These are phyloP conservation scores for Monosporascus cannonballus DNA, from an alignment of 2,329 filamentous ascomycete genomes.

Conservation along the genomic window DNA sequence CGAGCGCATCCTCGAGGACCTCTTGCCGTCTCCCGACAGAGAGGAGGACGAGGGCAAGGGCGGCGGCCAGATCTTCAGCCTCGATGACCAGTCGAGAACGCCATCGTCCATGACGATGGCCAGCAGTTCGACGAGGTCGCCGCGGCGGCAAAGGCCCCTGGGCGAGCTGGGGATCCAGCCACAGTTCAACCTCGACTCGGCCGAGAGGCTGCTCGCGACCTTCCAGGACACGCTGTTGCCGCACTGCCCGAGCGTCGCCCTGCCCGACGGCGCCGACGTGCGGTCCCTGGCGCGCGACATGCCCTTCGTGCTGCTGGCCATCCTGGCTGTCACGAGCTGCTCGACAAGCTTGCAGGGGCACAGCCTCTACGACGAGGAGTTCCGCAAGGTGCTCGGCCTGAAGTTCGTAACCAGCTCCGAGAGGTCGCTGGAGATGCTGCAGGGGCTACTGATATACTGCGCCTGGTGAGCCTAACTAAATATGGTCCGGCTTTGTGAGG, in stretches of 20 bases:
- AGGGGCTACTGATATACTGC: constrained; percentile 52
- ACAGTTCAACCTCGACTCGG: constrained; percentile 50
- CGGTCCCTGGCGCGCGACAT: constrained; percentile 35
- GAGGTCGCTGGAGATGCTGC: constrained; percentile 49
- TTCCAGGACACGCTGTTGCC: constrained; percentile 37
- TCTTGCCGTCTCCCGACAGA: constrained; percentile 26
- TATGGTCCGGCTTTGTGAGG: too few relatives aligned
- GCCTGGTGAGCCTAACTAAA: constrained; percentile 38
- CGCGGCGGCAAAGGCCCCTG: constrained; percentile 30
- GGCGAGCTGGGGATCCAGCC: constrained; percentile 40
- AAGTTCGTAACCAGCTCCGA: constrained; percentile 53
- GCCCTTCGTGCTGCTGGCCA: constrained; percentile 49
- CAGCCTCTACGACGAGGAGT: constrained; percentile 50
- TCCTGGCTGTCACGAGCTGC: constrained; percentile 44
- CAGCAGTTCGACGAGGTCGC: constrained; percentile 17
- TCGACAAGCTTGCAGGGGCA: constrained; percentile 45
- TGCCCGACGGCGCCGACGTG: constrained; percentile 36
- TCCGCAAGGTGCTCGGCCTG: constrained; percentile 48
- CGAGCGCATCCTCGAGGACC: constrained; percentile 32
- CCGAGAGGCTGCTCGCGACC: constrained; percentile 35
- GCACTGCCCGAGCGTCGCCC: constrained; percentile 38
- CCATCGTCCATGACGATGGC: constrained; percentile 23
- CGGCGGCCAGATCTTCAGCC: constrained; percentile 13
- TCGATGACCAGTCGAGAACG: constrained; percentile 20
- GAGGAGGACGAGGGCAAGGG: constrained; percentile 16